phyloP scores from a whole-genome alignment of 208 protist species.

The Leishmania major region DNA sequence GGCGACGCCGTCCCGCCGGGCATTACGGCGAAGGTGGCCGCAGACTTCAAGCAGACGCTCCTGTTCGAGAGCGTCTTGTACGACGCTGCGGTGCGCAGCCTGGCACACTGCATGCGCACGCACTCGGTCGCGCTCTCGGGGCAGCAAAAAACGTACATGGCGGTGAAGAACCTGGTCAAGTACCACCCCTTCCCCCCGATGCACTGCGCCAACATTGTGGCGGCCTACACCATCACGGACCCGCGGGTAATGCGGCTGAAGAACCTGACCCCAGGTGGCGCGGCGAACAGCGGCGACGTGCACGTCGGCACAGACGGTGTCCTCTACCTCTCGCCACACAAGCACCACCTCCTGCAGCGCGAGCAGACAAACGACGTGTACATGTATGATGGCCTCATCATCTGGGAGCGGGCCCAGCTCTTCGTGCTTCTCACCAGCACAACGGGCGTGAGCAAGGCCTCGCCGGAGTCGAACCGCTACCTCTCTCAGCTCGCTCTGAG shows the following conservation, averaged over 20 bases:
- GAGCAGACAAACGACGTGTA: constrained; percentile 44
- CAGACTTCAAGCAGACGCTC: constrained; percentile 74
- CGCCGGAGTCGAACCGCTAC: constrained; percentile 34
- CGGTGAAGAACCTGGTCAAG: constrained; percentile 66
- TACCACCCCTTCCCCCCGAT: constrained; percentile 78
- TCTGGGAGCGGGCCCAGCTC: constrained; percentile 65
- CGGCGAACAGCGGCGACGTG: constrained; percentile 22
- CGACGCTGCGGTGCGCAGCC: constrained; percentile 63
- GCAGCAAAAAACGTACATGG: constrained; percentile 42
- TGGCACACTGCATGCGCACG: constrained; percentile 34
- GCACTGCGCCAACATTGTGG: constrained; percentile 56
- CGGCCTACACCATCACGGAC: constrained; percentile 67
- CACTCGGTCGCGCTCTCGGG: constrained; percentile 46
- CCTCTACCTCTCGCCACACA: constrained; percentile 29
- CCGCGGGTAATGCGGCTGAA: constrained; percentile 56
- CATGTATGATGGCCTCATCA: constrained; percentile 66
- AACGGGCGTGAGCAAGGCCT: constrained; percentile 14
- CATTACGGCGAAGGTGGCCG: constrained; percentile 54
- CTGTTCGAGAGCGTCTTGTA: constrained; percentile 84
- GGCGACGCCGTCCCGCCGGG: constrained; percentile 53
- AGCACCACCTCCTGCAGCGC: constrained; percentile 29
- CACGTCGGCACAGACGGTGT: constrained; percentile 25
- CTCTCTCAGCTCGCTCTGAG: constrained; percentile 43
- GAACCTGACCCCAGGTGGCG: constrained; percentile 31
- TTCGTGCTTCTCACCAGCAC: constrained; percentile 63